These are phyloP conservation scores for Climacium dendroides DNA, from an alignment of 225 moss, liverwort and hornwort species.

Conservation along the genomic window DNA sequence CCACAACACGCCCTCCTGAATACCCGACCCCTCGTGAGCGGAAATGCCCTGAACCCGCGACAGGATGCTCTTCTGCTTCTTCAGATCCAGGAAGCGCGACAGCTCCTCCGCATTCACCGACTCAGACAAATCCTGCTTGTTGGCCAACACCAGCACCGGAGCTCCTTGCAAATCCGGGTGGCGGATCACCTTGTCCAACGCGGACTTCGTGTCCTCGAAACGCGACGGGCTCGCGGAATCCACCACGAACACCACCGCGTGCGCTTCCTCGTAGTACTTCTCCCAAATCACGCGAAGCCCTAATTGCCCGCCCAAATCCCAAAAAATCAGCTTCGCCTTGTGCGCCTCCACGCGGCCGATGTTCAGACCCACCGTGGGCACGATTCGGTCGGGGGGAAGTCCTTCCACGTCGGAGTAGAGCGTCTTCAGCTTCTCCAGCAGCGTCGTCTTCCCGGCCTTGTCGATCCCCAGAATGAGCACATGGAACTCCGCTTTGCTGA, in stretches of 20 bases:
- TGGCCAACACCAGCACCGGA: slow-evolving; percentile 76
- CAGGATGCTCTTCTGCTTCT: slow-evolving; percentile 47
- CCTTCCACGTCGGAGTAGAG: slow-evolving; percentile 94
- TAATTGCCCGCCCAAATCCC: slow-evolving; percentile 98
- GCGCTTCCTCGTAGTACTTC: slow-evolving; percentile 98
- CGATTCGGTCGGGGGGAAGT: slow-evolving; percentile 91
- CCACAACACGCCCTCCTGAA: slow-evolving; percentile 92
- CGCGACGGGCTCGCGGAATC: slow-evolving; percentile 75
- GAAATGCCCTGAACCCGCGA: slow-evolving; percentile 78
- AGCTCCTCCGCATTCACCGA: slow-evolving; percentile 81
- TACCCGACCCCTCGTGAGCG: slow-evolving; percentile 80
- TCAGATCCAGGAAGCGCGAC: slow-evolving; percentile 48
- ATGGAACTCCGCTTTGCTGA: slow-evolving; percentile 99
- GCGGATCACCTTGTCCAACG: slow-evolving; percentile 84
- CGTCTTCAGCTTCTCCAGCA: slow-evolving; percentile 94
- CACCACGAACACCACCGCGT: slow-evolving; percentile 89
- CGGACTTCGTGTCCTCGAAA: slow-evolving; percentile 76
- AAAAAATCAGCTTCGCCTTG: slow-evolving; percentile 94
- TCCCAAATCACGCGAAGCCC: slow-evolving; percentile 96
- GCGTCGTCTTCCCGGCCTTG: slow-evolving; percentile 96
- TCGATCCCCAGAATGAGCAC: slow-evolving; percentile 99
- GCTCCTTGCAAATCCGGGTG: slow-evolving; percentile 94
- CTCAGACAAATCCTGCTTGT: slow-evolving; percentile 88
- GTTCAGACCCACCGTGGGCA: slow-evolving; percentile 94
- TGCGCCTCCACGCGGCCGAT: slow-evolving; percentile 93